Evolutionary conservation across 2,329 filamentous ascomycete genomes (phyloP), one percentile per base, ranked within the genome.

Genomic region (Colletotrichum lindemuthianum): DNA sequence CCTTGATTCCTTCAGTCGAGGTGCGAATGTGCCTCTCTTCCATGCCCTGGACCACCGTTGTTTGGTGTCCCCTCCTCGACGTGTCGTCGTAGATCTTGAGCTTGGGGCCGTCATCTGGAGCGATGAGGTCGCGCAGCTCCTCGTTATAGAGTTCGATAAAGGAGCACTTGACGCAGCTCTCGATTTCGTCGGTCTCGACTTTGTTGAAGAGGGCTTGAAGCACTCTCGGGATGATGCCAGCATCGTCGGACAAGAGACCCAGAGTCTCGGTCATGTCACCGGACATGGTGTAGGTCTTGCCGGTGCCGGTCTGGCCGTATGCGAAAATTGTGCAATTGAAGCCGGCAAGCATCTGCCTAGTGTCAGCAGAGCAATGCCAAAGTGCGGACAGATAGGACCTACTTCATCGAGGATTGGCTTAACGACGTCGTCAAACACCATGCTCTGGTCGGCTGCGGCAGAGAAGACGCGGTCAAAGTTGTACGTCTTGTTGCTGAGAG

Each of bases 101-200:
- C 77, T 97, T 98, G 11, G 87, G 83, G 66, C 82, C 87, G 57
- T 97, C 94, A 56, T 99, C 96, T 0, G 84, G 78, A 0, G 95
- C 89, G 4, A 98, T 88, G 39, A 99, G 79, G 75, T 99, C 96
- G 45, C 95, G 91, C 33, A 99, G 84, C 72, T 99, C 96, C 77
- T 99, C 96, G 75, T 99, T 99, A 81, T 99, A 99, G 1, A 99
- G 83, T 76, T 99, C 96, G 72, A 99, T 98, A 73, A 98, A 99
- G 0, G 96, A 99, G 79, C 94, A 97, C 74, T 97, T 97, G 71
- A 99, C 94, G 32, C 90, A 93, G 75, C 90, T 93, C 73, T 99
- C 96, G 2, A 85, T 86, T 24, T 91, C 90, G 47, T 93, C 91
- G 24, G 86, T 79, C 65, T 96, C 92, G 7, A 99, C 87, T 73